Evolutionary conservation across 2,329 filamentous ascomycete species (phyloP), one percentile per base, ranked within the genome.

Genomic region (Lasiodiplodia theobromae): DNA sequence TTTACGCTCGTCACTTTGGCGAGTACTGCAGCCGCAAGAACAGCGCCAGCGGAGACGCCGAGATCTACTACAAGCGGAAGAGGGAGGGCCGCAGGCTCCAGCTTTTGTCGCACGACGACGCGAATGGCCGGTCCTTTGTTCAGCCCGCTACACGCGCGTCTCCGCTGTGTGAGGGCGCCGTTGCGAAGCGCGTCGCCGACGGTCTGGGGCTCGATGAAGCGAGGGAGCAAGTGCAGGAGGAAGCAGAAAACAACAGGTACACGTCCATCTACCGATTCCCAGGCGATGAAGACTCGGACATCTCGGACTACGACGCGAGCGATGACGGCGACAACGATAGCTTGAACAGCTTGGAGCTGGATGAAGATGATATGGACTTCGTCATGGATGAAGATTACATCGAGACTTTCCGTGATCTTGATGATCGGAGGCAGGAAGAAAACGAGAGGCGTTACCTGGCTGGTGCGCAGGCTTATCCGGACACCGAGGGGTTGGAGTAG

Each of bases 31-130:
- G 0, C 4, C 14, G 5, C 8, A 5, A 31, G 7, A 8, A 34
- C 0, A n/a, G 16, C 1, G 5, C 0, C 40, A 1, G n/a, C 8
- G 40, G 40, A 6, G 14, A 18, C 14, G 1, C 6, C 0, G 40
- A 18, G 6, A 2, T 3, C 16, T 6, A 18, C 40, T 44, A 7
- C 40, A 44, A 44, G 40, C 40, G 40, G 5, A n/a, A 44, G 18
- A 1, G 0, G 16, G 6, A 0, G 2, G 16, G 2, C 2, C 40
- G 40, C 16, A 18, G 2, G 14, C 1, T 44, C 16, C 14, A 18
- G 1, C 0, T n/a, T 0, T 18, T 3, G 1, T 44, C 40, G 40
- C 14, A 44, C 6, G 40, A 44, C 40, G 40, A 44, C 40, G 40
- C 6, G 16, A 44, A n/a, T 0, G 40, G 40, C 16, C 40, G 40